Percentiles rank a stretch among this genome's conserved stretches.
These are phyloP conservation scores for Gyromitra esculenta DNA, from an alignment of 2,329 filamentous ascomycete genomes.

Conservation along the genomic window DNA sequence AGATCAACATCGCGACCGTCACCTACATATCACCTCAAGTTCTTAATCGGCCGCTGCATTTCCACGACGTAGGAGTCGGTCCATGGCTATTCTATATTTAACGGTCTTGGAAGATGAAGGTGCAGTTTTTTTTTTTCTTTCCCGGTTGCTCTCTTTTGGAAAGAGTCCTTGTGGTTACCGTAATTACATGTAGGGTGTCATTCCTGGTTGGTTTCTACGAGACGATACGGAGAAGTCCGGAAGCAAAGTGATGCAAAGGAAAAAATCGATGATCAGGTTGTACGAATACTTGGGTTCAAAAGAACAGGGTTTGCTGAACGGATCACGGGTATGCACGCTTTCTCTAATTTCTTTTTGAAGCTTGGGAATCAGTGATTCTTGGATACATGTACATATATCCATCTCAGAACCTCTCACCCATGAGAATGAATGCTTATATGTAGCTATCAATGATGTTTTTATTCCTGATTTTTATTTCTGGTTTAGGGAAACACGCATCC, in stretches of 20 bases:
- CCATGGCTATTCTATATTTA: slow-evolving; percentile 7
- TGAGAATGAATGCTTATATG: neutral
- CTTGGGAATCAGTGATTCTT: slow-evolving; percentile 12
- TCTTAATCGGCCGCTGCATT: slow-evolving; percentile 20
- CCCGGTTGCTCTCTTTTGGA: neutral
- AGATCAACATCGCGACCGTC: slow-evolving; percentile 11
- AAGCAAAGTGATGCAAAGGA: neutral
- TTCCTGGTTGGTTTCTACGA: slow-evolving; percentile 4
- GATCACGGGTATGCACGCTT: neutral
- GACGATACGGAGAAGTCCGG: neutral
- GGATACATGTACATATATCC: neutral
- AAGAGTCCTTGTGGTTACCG: neutral
- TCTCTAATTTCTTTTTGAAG: neutral
- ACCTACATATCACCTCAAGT: slow-evolving; percentile 7
- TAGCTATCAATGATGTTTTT: too few species aligned
- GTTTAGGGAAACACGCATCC: too few species aligned
- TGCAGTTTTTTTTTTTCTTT: neutral
- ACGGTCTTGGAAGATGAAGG: neutral
- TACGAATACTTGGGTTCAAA: neutral
- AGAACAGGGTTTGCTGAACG: slow-evolving; percentile 8
- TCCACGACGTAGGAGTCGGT: neutral
- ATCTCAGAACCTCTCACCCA: neutral
- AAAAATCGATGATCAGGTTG: slow-evolving; percentile 1
- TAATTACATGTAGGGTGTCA: neutral
- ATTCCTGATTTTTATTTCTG: too few species aligned